Percentiles rank a stretch among this genome's conserved stretches.
phyloP scores from a whole-genome alignment of 352 stramenopile species.

The Achlya hypogyna region DNA sequence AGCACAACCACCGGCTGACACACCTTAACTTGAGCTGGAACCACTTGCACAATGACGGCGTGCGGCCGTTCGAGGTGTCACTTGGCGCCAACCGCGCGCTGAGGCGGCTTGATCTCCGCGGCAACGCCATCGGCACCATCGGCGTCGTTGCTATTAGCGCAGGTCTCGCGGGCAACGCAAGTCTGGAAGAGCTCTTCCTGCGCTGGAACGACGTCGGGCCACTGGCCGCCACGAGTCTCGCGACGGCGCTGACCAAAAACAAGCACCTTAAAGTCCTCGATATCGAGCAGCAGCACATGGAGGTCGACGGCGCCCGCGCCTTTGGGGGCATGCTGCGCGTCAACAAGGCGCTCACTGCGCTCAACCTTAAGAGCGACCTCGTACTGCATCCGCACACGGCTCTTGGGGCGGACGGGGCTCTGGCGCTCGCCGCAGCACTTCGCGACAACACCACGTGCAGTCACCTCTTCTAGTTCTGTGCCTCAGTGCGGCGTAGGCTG shows the following conservation, averaged over 20 bases:
- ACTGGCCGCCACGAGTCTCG: constrained; percentile 44
- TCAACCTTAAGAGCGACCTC: constrained; percentile 59
- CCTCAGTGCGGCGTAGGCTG: constrained; percentile 21
- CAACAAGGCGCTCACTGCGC: constrained; percentile 41
- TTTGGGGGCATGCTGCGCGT: constrained; percentile 52
- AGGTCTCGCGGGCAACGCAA: constrained; percentile 42
- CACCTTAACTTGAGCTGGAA: constrained; percentile 76
- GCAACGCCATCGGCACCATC: constrained; percentile 43
- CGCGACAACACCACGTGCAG: constrained; percentile 36
- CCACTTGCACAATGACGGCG: constrained; percentile 49
- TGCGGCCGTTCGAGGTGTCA: constrained; percentile 32
- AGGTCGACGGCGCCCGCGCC: constrained; percentile 32
- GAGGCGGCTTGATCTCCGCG: constrained; percentile 50
- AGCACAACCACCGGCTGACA: constrained; percentile 45
- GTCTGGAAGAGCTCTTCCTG: constrained; percentile 54
- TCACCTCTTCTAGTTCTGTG: constrained; percentile 2
- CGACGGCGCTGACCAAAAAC: constrained; percentile 40
- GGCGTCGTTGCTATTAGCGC: constrained; percentile 46
- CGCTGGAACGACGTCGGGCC: constrained; percentile 61
- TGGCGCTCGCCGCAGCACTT: constrained; percentile 36
- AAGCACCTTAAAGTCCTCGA: constrained; percentile 52
- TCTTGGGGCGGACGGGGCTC: constrained; percentile 41
- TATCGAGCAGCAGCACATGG: constrained; percentile 72
- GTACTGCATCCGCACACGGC: constrained; percentile 43
- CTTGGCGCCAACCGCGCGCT: constrained; percentile 41